Conservation (phyloP, 257 asterid species). For the Lavandula angustifolia region DNA sequence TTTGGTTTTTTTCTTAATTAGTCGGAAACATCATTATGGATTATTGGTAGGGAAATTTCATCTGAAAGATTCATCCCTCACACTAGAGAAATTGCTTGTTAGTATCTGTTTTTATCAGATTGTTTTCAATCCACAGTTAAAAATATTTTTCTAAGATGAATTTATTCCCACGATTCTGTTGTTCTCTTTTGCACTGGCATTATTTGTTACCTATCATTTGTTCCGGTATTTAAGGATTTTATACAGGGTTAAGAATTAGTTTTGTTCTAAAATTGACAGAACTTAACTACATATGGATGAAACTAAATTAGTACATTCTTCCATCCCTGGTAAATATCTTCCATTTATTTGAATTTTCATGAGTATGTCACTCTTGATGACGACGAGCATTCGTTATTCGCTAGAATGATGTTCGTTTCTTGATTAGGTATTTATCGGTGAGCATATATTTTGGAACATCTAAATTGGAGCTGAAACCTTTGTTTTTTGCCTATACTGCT, state of each 20-base stretch:
- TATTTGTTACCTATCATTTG: constrained; percentile 8
- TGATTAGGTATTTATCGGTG: neutral
- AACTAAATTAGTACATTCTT: neutral
- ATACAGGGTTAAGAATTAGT: neutral
- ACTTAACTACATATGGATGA: neutral
- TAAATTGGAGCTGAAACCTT: neutral
- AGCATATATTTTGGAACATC: neutral
- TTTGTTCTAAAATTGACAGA: neutral
- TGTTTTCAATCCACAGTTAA: neutral
- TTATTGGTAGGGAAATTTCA: constrained; percentile 25
- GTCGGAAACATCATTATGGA: constrained; percentile 25
- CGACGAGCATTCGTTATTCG: neutral
- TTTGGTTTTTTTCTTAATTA: constrained; percentile 19
- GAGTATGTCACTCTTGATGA: neutral
- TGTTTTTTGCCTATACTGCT: neutral
- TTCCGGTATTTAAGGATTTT: constrained; percentile 1
- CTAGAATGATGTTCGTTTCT: neutral
- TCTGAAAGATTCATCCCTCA: constrained; percentile 16
- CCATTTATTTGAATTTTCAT: neutral
- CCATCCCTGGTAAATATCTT: neutral
- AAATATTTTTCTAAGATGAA: constrained; percentile 1
- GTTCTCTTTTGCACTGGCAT: constrained; percentile 7
- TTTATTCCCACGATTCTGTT: constrained; percentile 19
- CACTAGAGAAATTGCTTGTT: constrained; percentile 10
- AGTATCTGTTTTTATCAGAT: neutral